phyloP scores from a whole-genome alignment of 2,329 filamentous ascomycete genomes.

The Neonectria magnoliae region DNA sequence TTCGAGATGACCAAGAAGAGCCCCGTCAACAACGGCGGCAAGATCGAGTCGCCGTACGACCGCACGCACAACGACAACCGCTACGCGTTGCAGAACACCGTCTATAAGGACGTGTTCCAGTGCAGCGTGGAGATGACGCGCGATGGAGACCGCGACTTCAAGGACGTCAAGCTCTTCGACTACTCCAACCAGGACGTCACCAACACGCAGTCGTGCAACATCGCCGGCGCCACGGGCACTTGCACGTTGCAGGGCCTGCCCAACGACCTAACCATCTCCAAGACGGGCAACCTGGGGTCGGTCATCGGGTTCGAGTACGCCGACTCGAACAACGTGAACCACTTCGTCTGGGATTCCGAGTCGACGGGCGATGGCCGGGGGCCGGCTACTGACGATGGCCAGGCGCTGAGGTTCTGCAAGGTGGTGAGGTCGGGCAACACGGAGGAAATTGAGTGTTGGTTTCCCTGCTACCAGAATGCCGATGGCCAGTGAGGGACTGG shows the following conservation, averaged over 20 bases:
- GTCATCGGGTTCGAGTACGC: background rate
- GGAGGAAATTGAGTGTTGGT: background rate
- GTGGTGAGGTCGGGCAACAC: background rate
- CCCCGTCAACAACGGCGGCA: background rate
- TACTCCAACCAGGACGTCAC: background rate
- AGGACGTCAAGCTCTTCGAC: background rate
- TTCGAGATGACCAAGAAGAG: background rate
- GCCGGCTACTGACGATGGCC: background rate
- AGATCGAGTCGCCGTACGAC: background rate
- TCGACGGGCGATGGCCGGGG: background rate
- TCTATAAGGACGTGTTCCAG: background rate
- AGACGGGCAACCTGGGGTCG: background rate
- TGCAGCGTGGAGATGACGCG: background rate
- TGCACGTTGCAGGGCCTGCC: background rate
- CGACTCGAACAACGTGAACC: background rate
- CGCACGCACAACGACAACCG: background rate
- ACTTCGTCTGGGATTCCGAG: background rate
- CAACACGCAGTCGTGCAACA: background rate
- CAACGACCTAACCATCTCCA: background rate
- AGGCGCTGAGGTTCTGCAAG: background rate
- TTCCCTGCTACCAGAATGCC: background rate
- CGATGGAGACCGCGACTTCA: background rate
- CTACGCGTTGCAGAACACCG: background rate
- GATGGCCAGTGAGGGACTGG: background rate
- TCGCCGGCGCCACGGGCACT: background rate